These are phyloP conservation scores for Suillus plorans DNA, from an alignment of 768 basidiomycete species.

Conservation along the genomic window DNA sequence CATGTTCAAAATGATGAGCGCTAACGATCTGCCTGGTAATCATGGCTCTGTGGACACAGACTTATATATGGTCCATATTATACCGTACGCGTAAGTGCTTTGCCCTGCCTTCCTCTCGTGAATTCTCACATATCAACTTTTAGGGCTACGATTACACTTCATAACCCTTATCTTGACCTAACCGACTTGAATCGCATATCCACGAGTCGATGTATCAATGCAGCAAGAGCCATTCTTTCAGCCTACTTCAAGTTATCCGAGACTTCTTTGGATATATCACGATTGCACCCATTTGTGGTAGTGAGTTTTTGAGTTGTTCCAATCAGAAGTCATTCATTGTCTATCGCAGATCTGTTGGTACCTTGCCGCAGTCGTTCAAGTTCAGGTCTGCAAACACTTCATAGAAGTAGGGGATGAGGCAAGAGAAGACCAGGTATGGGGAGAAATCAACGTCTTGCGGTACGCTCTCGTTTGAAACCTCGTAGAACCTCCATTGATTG, in stretches of 20 bases:
- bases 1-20: conserved; percentile 53
- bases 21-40: conserved; percentile 57
- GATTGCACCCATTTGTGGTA: conserved; percentile 80
- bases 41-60: conserved; percentile 70
- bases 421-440: conserved; percentile 79
- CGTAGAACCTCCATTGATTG: conserved; percentile 10
- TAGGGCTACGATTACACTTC: conserved; percentile 86
- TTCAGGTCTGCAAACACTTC: conserved; percentile 83
- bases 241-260: conserved; percentile 79
- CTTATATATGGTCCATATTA: conserved; percentile 82
- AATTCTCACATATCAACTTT: conserved; percentile 11
- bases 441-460: conserved; percentile 84
- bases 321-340: conserved; percentile 15
- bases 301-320: conserved; percentile 43
- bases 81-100: conserved; percentile 77
- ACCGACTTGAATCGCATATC: conserved; percentile 63
- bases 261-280: conserved; percentile 77
- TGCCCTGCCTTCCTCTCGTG: conserved; percentile 10
- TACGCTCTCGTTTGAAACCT: conserved; percentile 28
- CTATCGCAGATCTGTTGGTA: conserved; percentile 80
- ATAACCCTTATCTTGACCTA: conserved; percentile 82
- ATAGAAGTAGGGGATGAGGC: conserved; percentile 78
- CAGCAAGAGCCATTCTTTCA: conserved; percentile 70
- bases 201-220: conserved; percentile 68
- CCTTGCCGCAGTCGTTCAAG: conserved; percentile 82